Evolutionary conservation across 2,329 filamentous ascomycete species (phyloP).

Genomic region (Diplocarpon mali): DNA sequence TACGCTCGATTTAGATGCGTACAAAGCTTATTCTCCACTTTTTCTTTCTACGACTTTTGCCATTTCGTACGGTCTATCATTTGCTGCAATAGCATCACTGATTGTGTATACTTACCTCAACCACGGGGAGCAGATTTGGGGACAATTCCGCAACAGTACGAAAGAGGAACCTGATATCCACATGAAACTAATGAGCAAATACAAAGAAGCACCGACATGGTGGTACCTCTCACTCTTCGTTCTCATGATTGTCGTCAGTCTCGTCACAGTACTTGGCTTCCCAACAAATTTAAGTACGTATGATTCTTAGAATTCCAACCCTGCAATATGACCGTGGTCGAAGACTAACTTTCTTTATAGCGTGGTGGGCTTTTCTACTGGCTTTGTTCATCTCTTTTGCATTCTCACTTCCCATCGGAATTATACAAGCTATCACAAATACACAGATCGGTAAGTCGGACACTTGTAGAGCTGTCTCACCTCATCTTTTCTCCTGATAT

Average conservation of each 20-base stretch:
- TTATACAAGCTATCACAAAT: constrained; percentile 60
- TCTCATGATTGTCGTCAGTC: constrained; percentile 34
- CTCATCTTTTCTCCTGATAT: too few relatives aligned
- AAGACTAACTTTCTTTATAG: background rate
- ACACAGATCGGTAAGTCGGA: constrained; percentile 42
- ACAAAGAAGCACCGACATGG: constrained; percentile 44
- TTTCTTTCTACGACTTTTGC: constrained; percentile 64
- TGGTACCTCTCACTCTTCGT: constrained; percentile 43
- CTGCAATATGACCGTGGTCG: too few relatives aligned
- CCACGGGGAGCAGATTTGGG: constrained; percentile 55
- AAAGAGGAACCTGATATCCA: constrained; percentile 39
- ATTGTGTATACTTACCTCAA: constrained; percentile 57
- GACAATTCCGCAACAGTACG: constrained; percentile 12
- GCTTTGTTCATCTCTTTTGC: constrained; percentile 51
- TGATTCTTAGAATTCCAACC: too few relatives aligned
- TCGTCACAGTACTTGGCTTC: constrained; percentile 35
- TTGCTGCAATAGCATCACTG: constrained; percentile 58
- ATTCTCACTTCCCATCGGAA: constrained; percentile 57
- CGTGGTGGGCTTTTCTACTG: constrained; percentile 55
- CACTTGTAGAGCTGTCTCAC: background rate
- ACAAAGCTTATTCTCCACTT: constrained; percentile 59
- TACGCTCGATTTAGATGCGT: constrained; percentile 52
- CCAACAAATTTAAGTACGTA: too few relatives aligned
- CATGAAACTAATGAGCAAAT: constrained; percentile 43
- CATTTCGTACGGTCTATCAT: constrained; percentile 58